Evolutionary conservation across 2,329 filamentous ascomycete genomes (phyloP), one percentile per base, ranked within the genome.

Genomic region (Gnomoniopsis sp.): DNA sequence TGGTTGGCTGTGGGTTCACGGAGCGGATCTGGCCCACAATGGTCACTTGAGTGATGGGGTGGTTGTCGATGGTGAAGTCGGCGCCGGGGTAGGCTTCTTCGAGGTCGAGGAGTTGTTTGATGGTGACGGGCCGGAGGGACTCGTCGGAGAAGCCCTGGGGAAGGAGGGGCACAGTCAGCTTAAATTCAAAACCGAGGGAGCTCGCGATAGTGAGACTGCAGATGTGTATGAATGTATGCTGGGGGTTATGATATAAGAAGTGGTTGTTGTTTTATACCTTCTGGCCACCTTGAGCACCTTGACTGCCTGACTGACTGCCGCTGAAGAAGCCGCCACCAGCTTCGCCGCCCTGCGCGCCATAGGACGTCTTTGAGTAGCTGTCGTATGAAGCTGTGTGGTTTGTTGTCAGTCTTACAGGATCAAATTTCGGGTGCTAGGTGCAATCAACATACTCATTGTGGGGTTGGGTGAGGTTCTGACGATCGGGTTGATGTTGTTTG

Each of bases 91-190:
- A 88, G 43, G 87, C 84, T 74, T 91, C 88, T 63, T 89, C 82
- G 64, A 91, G 90, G 63, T 96, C 91, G 69, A 93, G 79, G 59
- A 97, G 84, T 76, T 99, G 95, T 75, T 97, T 97, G 76, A 98
- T 91, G 12, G 95, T 99, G 49, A 97, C 90, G 1, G 95, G 93
- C 48, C 95, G 89, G 54, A 99, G 83, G 21, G 91, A 93, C 68
- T 97, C 91, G 74, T 96, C 90, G 66, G 83, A 82, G 71, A 89
- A 89, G 61, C 79, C 77, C 81, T 86, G 60, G 63, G 6, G 19
- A 15, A 33, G 12, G 33, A 19, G 21, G 8, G 19, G 3, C 19
- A 14, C 15, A 23, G 53, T n/a, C 10, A 48, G 41, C n/a, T 11
- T 19, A 23, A 19, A 41, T 46, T 8, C 44, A 47, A 47, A 17